Conservation (phyloP, 2,329 filamentous ascomycete species). For the Alternaria sp. region DNA sequence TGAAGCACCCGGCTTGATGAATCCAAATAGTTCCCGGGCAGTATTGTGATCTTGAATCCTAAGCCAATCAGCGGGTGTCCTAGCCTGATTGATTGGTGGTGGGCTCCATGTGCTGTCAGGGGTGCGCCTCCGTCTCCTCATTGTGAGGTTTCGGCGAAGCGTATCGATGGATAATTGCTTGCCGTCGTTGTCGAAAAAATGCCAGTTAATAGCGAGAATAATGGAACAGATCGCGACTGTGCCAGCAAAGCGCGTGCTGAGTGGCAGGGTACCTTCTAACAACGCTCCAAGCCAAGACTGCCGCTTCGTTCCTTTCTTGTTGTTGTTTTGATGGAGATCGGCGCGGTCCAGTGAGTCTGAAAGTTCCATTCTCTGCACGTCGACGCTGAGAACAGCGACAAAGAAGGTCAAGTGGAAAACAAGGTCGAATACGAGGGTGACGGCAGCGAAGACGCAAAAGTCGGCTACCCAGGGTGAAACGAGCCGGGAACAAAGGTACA, state of each 20-base stretch:
- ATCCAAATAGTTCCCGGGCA: slow-evolving; percentile 75
- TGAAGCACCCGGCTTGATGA: slow-evolving; percentile 73
- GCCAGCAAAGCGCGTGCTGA: slow-evolving; percentile 77
- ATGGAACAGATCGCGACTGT: slow-evolving; percentile 76
- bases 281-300: slow-evolving; percentile 67
- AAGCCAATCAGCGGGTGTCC: slow-evolving; percentile 79
- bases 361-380: slow-evolving; percentile 77
- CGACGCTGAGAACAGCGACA: slow-evolving; percentile 77
- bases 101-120: slow-evolving; percentile 42
- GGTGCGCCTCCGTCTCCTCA: slow-evolving; percentile 27
- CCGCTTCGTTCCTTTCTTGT: slow-evolving; percentile 55
- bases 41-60: slow-evolving; percentile 79
- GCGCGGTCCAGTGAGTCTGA: slow-evolving; percentile 68
- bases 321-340: slow-evolving; percentile 46
- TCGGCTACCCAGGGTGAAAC: slow-evolving; percentile 74
- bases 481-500: slow-evolving; percentile 69
- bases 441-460: slow-evolving; percentile 77
- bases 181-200: slow-evolving; percentile 71
- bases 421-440: slow-evolving; percentile 78
- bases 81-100: slow-evolving; percentile 72
- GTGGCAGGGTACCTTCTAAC: slow-evolving; percentile 67
- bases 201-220: slow-evolving; percentile 75
- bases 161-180: slow-evolving; percentile 32
- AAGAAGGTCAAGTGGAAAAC: slow-evolving; percentile 83
- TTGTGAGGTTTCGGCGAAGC: slow-evolving; percentile 28